Evolutionary conservation across 2,329 filamentous ascomycete species (phyloP), one percentile per base, ranked within the genome.

Genomic region (Coniochaeta sp.): DNA sequence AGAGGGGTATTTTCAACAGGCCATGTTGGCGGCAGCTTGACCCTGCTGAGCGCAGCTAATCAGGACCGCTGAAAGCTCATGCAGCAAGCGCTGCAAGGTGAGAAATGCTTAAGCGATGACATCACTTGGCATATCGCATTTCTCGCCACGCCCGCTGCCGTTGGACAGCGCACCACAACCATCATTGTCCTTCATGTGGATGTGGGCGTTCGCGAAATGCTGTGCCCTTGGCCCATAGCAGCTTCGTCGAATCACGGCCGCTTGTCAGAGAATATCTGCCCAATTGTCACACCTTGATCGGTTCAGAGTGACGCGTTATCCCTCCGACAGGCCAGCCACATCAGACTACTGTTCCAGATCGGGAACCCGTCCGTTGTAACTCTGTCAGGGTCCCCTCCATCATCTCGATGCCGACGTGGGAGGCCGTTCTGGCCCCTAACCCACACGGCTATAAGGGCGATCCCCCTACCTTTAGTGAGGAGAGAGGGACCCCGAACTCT

Each of bases 51-150:
- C 38, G 20, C 45, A 48, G 45, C 45, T 28, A 48, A 48, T 48
- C 45, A 48, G 45, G 14, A 31, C 13, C n/a, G 45, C 20, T 24
- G 38, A 26, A 42, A 18, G 38, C 31, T 26, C 20, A 22, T 42
- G 38, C 38, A 40, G n/a, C n/a, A 47, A 6, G 42, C 7, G 14
- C 24, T 47, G 24, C 24, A 31, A 8, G 18, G 38, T 18, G 18
- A 48, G 26, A 48, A 27, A 31, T n/a, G 45, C 45, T 48, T 31
- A 48, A 14, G 26, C 26, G n/a, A 48, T 48, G 45, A 48, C 45
- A 48, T 48, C 45, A 48, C 45, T 48, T 48, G 45, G 45, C 45
- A 31, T 28, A 10, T 18, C 38, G 20, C 20, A 4, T 8, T 22
- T 42, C 4, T 42, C 38, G 38, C 38, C 20, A 18, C 38, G 24